Conservation (phyloP, 1,284 basidiomycete genomes). For the Cryptococcus sp. region DNA sequence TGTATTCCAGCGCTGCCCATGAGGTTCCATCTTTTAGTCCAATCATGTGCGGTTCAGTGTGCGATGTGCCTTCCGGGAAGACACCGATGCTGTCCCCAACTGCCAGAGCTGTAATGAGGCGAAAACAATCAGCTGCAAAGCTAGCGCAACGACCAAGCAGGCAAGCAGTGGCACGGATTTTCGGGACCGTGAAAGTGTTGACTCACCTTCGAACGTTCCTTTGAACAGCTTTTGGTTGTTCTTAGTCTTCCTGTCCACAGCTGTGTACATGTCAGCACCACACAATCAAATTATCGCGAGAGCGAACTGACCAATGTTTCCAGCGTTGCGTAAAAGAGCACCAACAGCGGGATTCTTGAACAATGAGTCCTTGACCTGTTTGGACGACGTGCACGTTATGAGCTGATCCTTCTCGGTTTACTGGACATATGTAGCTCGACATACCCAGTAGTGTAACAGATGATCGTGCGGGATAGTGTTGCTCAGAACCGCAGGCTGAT, state of each 20-base stretch:
- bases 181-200: background rate
- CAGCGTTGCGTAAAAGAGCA: slow-evolving; percentile 78
- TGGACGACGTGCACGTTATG: background rate
- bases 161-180: no score
- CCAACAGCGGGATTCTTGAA: slow-evolving; percentile 74
- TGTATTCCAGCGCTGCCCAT: slow-evolving; percentile 92
- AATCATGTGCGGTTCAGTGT: slow-evolving; percentile 86
- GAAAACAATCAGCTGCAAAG: background rate
- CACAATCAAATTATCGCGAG: background rate
- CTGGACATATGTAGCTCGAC: slow-evolving; percentile 57
- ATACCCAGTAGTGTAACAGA: slow-evolving; percentile 89
- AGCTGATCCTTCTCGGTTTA: background rate
- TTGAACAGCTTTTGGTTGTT: slow-evolving; percentile 86
- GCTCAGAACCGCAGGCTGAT: slow-evolving; percentile 48
- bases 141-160: background rate
- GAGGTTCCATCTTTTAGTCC: slow-evolving; percentile 94
- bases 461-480: slow-evolving; percentile 47
- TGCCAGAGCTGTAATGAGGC: slow-evolving; percentile 60
- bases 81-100: slow-evolving; percentile 79
- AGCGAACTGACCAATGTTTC: slow-evolving; percentile 66
- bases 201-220: slow-evolving; percentile 72
- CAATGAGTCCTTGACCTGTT: slow-evolving; percentile 58
- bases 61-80: slow-evolving; percentile 80
- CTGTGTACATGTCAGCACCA: slow-evolving; percentile 48
- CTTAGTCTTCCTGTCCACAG: slow-evolving; percentile 89